phyloP scores from a whole-genome alignment of 306 rosid genomes.

The Vicia faba region DNA sequence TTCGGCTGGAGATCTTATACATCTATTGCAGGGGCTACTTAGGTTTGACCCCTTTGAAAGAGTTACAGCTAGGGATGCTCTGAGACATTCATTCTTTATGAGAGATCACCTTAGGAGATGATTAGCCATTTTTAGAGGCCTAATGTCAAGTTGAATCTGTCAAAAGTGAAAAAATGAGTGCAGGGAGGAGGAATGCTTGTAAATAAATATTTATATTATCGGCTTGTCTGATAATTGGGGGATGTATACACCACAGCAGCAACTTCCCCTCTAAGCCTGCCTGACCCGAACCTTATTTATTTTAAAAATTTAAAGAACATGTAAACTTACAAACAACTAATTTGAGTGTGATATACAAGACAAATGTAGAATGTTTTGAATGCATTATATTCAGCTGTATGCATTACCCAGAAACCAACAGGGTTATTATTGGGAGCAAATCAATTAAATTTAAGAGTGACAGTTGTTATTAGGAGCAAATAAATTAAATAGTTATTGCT shows the following conservation, averaged over 20 bases:
- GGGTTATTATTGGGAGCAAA: not conserved
- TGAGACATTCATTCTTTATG: conserved; percentile 73
- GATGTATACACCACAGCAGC: conserved; percentile 1
- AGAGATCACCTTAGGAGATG: conserved; percentile 61
- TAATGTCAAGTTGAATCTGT: conserved; percentile 1
- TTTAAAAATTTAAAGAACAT: not conserved
- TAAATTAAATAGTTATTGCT: too few species aligned
- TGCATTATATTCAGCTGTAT: not conserved
- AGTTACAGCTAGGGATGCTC: conserved; percentile 72
- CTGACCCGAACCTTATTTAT: not conserved
- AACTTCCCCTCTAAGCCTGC: not conserved
- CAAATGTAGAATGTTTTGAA: not conserved
- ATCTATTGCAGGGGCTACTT: conserved; percentile 89
- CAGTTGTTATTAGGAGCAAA: too few species aligned
- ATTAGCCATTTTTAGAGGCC: conserved; percentile 23
- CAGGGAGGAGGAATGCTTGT: not conserved
- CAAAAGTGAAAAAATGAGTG: conserved; percentile 10
- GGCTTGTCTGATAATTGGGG: not conserved
- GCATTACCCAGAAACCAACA: not conserved
- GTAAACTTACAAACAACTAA: not conserved
- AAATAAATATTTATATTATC: conserved; percentile 4
- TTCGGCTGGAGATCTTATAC: conserved; percentile 89
- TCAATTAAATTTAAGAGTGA: too few species aligned
- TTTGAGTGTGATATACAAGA: not conserved
- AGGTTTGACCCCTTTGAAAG: conserved; percentile 74